Percentiles rank a stretch among this genome's conserved stretches.
phyloP scores from a whole-genome alignment of 2,329 filamentous ascomycete species.

The Xylaria polymorpha region DNA sequence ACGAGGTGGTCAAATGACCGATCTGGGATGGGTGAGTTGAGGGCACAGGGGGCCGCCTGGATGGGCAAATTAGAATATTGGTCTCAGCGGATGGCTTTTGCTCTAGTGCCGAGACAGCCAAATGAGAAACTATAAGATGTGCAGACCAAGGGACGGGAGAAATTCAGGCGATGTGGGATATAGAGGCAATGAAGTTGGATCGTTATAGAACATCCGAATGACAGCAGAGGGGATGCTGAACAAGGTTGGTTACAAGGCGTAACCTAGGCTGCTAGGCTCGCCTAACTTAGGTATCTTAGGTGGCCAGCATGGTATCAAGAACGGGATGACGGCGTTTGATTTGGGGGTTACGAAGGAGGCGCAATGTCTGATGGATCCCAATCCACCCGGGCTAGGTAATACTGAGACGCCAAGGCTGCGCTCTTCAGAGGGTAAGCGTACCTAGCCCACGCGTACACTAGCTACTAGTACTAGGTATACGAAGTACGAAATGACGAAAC shows the following conservation, averaged over 20 bases:
- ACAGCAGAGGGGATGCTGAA: constrained; percentile 4
- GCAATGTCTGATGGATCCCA: constrained; percentile 36
- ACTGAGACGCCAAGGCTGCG: constrained; percentile 16
- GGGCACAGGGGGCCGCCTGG: constrained; percentile 59
- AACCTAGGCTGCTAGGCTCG: neutral
- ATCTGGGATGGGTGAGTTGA: constrained; percentile 73
- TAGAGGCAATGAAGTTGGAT: neutral
- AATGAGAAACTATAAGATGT: constrained; percentile 14
- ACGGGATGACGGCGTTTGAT: constrained; percentile 31
- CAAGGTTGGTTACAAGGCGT: constrained; percentile 8
- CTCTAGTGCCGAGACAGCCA: constrained; percentile 1
- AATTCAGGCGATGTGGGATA: neutral
- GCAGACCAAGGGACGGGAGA: neutral
- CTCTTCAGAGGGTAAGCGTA: neutral
- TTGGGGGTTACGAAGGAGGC: constrained; percentile 31
- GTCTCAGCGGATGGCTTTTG: neutral
- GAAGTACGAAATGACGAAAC: constrained; percentile 28
- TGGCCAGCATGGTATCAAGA: constrained; percentile 27
- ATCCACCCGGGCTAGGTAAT: constrained; percentile 16
- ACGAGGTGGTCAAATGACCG: constrained; percentile 76
- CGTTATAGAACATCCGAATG: neutral
- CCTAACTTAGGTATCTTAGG: constrained; percentile 19
- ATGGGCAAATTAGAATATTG: constrained; percentile 39
- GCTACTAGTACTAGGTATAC: neutral
- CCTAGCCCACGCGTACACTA: constrained; percentile 3